phyloP scores from a whole-genome alignment of 1,139 yeast genomes.

The Kluyveromyces sp. region DNA sequence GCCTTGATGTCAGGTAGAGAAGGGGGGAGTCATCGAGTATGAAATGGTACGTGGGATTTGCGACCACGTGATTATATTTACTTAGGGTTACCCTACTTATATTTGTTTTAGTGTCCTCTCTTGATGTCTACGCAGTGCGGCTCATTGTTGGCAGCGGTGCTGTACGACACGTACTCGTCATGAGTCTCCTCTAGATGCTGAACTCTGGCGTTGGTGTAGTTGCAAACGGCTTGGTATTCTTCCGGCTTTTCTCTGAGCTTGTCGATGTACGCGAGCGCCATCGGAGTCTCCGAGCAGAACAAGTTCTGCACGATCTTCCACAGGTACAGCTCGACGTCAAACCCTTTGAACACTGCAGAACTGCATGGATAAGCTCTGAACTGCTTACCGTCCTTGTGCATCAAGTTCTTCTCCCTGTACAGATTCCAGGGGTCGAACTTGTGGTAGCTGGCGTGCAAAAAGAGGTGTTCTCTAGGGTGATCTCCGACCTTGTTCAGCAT shows the following conservation, averaged over 20 bases:
- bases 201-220: constrained; percentile 1
- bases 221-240: background rate
- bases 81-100: background rate
- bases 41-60: too few relatives aligned
- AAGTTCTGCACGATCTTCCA: constrained; percentile 13
- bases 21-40: too few relatives aligned
- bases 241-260: background rate
- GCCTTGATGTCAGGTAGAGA: too few relatives aligned
- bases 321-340: constrained; percentile 22
- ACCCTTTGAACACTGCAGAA: constrained; percentile 10
- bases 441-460: constrained; percentile 62
- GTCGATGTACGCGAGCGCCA: constrained; percentile 13
- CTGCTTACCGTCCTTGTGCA: constrained; percentile 37
- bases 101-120: background rate
- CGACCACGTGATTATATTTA: too few relatives aligned
- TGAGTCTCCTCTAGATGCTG: constrained; percentile 2
- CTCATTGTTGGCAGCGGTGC: background rate
- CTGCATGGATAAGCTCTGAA: constrained; percentile 14
- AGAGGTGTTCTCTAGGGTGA: constrained; percentile 25
- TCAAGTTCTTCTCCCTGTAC: constrained; percentile 37
- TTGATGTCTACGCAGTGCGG: constrained; percentile 3
- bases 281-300: constrained; percentile 15
- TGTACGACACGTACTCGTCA: constrained; percentile 4
- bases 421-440: constrained; percentile 55
- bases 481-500: background rate